These are phyloP conservation scores for Allium fistulosum DNA, from an alignment of 106 monocot genomes.

Conservation along the genomic window DNA sequence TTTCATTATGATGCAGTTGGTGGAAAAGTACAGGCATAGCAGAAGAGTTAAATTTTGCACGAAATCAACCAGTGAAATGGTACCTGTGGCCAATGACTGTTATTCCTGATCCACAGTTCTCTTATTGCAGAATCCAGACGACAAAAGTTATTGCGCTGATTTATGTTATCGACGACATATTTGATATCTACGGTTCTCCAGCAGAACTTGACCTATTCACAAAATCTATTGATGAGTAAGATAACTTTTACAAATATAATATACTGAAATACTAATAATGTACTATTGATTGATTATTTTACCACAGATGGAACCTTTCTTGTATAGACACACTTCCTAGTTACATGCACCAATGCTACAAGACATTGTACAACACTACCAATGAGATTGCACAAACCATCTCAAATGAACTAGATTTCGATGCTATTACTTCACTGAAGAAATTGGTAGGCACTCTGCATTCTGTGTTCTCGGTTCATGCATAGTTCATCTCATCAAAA, in stretches of 20 bases:
- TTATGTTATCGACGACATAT: conserved; percentile 53
- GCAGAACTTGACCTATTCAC: conserved; percentile 20
- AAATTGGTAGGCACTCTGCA: conserved; percentile 16
- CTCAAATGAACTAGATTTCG: conserved; percentile 19
- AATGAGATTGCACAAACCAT: conserved; percentile 31
- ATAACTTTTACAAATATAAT: not conserved
- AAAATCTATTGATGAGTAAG: not conserved
- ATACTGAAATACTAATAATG: not conserved
- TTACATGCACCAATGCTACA: conserved; percentile 35
- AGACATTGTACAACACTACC: conserved; percentile 21
- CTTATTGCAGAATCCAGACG: conserved; percentile 16
- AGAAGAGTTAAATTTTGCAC: conserved; percentile 4
- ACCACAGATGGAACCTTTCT: conserved; percentile 27
- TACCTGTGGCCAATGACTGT: conserved; percentile 18
- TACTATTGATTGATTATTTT: not conserved
- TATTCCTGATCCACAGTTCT: conserved; percentile 20
- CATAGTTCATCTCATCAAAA: not conserved
- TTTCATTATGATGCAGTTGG: conserved; percentile 20
- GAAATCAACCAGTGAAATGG: conserved; percentile 42
- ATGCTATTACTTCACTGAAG: conserved; percentile 24
- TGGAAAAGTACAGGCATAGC: conserved; percentile 31
- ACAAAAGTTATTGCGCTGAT: conserved; percentile 42
- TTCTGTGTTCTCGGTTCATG: not conserved
- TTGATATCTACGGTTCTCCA: conserved; percentile 29
- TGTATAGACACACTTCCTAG: conserved; percentile 15